These are phyloP conservation scores for Phyllosticta ampelicida DNA, from an alignment of 2,329 filamentous ascomycete genomes.

Conservation along the genomic window DNA sequence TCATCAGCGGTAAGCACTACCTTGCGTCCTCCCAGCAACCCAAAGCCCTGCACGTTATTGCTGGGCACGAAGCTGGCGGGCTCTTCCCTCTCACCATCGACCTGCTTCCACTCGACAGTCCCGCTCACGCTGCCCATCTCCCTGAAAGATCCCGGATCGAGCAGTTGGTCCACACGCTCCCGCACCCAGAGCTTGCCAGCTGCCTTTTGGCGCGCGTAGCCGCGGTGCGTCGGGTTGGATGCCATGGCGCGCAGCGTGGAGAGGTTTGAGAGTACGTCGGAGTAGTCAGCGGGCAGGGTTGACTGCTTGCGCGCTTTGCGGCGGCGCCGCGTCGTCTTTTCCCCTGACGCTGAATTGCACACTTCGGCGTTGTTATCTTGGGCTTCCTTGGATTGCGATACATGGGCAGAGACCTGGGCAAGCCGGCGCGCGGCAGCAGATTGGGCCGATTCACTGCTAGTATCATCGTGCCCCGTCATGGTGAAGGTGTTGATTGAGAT, in stretches of 20 bases:
- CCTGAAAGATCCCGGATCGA: slow-evolving; percentile 45
- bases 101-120: slow-evolving; percentile 46
- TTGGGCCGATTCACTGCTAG: slow-evolving; percentile 10
- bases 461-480: slow-evolving; percentile 1
- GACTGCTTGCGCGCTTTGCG: slow-evolving; percentile 22
- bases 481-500: neutral
- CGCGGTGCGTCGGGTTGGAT: slow-evolving; percentile 39
- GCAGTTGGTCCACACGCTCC: slow-evolving; percentile 47
- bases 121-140: slow-evolving; percentile 53
- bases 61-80: slow-evolving; percentile 44
- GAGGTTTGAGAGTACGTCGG: slow-evolving; percentile 51
- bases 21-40: slow-evolving; percentile 41
- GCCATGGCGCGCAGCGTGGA: slow-evolving; percentile 41
- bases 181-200: slow-evolving; percentile 56
- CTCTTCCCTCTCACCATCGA: slow-evolving; percentile 31
- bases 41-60: slow-evolving; percentile 53
- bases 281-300: slow-evolving; percentile 48
- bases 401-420: slow-evolving; percentile 37
- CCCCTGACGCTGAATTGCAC: slow-evolving; percentile 8
- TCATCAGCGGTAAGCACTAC: slow-evolving; percentile 54
- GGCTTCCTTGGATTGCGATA: slow-evolving; percentile 15
- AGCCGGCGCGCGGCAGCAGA: slow-evolving; percentile 33
- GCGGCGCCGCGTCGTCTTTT: slow-evolving; percentile 20
- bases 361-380: slow-evolving; percentile 25
- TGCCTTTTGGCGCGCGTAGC: slow-evolving; percentile 53